Percentiles rank a stretch among this genome's conserved stretches.
Evolutionary conservation across 768 basidiomycete species (phyloP).

Genomic region (Leccinum subgranulosum): DNA sequence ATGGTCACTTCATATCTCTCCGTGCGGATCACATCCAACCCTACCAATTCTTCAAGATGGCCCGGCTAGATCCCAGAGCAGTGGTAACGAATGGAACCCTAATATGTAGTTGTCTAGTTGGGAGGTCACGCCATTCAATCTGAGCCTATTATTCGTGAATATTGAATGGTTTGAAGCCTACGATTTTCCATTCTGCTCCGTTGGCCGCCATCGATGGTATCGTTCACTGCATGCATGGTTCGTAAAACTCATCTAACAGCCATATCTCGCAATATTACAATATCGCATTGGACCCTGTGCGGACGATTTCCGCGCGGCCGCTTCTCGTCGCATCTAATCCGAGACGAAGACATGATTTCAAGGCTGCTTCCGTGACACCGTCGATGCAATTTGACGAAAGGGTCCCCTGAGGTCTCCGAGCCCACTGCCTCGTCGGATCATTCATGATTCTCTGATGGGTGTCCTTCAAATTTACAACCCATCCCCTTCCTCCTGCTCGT

Average conservation of each 20-base stretch:
- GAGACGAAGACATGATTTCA: neutral
- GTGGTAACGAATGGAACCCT: neutral
- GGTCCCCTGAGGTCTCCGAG: neutral
- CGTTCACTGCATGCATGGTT: neutral
- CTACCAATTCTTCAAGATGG: neutral
- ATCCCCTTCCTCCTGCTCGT: neutral
- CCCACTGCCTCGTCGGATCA: slow-evolving; percentile 11
- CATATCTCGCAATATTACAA: slow-evolving; percentile 14
- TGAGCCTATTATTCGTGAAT: no score
- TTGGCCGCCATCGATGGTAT: neutral
- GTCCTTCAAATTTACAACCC: neutral
- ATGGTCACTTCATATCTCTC: slow-evolving; percentile 7
- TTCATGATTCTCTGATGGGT: neutral
- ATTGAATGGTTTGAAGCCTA: neutral
- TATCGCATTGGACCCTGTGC: slow-evolving; percentile 21
- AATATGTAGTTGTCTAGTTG: neutral
- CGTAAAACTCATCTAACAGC: slow-evolving; percentile 3
- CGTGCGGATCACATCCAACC: slow-evolving; percentile 21
- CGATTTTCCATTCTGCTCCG: slow-evolving; percentile 5
- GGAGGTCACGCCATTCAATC: slow-evolving; percentile 9
- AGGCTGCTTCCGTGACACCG: neutral
- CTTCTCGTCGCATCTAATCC: slow-evolving; percentile 1
- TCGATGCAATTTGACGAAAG: neutral
- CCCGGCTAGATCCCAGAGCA: neutral
- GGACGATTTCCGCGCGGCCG: slow-evolving; percentile 19